Evolutionary conservation across 768 basidiomycete genomes (phyloP), one percentile per base, ranked within the genome.

Genomic region (Russula earlei): DNA sequence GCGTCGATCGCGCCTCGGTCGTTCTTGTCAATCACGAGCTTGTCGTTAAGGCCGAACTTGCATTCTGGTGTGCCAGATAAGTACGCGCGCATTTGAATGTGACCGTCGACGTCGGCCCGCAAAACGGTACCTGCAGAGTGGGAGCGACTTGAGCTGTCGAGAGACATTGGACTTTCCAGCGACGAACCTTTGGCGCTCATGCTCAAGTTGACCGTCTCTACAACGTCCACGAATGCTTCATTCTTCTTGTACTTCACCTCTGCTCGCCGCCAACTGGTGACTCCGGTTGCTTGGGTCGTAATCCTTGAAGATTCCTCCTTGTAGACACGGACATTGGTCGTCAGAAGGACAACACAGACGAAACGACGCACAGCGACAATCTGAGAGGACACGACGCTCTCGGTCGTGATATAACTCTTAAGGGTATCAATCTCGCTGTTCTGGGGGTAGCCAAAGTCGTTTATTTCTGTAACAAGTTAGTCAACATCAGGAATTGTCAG

Each of bases 191-290:
- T 97, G 2, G 93, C 88, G 68, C 91, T 95, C 94, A 98, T 96
- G 64, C 91, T 85, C 52, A 98, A 69, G 66, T 99, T 98, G 59
- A 99, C 90, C 2, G 80, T 90, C 74, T 99, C 96, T 42, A 99
- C 89, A 9, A 99, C 96, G 67, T 99, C 96, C n/a, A 99, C 95
- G 63, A 98, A 99, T 0, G 96, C 96, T 67, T 99, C 96, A 62
- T 99, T 99, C 79, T 98, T 99, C 76, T 96, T 88, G 71, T 99
- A 98, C 69, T 94, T 95, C 65, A 98, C 94, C 66, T 97, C 96
- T 15, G 82, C 85, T 55, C 94, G 77, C 40, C 96, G 75, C 96
- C 96, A 99, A 68, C 87, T 95, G 31, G 89, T 97, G 27, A 90
- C 86, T 0, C 96, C 96, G 0, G 96, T 99, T 9, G 96, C 95